Conservation (phyloP, 768 basidiomycete genomes). For the Kwoniella sp. region DNA sequence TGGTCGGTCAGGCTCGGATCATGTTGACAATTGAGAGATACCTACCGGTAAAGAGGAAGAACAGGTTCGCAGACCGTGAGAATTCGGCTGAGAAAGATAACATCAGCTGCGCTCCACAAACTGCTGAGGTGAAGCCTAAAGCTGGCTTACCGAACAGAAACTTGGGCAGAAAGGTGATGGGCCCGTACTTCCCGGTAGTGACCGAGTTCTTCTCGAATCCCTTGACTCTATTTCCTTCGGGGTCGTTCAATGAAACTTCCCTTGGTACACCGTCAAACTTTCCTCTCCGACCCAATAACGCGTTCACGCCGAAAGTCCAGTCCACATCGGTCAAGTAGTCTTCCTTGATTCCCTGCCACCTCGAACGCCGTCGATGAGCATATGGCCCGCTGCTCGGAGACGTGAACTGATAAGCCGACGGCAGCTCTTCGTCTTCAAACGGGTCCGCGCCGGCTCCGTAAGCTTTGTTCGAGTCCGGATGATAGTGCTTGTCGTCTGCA, state of each 20-base stretch:
- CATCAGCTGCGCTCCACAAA: not conserved
- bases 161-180: constrained; percentile 80
- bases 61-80: constrained; percentile 96
- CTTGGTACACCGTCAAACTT: constrained; percentile 52
- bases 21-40: not conserved
- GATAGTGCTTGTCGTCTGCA: constrained; percentile 18
- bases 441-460: constrained; percentile 31
- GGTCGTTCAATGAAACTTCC: constrained; percentile 59
- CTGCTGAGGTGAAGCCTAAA: no score
- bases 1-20: no score
- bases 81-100: constrained; percentile 70
- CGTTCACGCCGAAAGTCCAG: constrained; percentile 44
- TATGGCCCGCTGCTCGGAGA: constrained; percentile 31
- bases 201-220: constrained; percentile 77
- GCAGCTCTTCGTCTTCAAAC: constrained; percentile 37
- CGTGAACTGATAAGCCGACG: constrained; percentile 33
- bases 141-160: constrained; percentile 73
- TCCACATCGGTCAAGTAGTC: constrained; percentile 44
- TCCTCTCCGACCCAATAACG: constrained; percentile 29
- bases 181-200: constrained; percentile 91
- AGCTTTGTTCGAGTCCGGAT: constrained; percentile 24
- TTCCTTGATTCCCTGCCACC: constrained; percentile 32
- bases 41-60: constrained; percentile 84
- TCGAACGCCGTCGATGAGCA: constrained; percentile 15
- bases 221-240: constrained; percentile 53